Base-by-base conservation (phyloP, 208 protist genomes). In the Naegleria fowleri region DNA sequence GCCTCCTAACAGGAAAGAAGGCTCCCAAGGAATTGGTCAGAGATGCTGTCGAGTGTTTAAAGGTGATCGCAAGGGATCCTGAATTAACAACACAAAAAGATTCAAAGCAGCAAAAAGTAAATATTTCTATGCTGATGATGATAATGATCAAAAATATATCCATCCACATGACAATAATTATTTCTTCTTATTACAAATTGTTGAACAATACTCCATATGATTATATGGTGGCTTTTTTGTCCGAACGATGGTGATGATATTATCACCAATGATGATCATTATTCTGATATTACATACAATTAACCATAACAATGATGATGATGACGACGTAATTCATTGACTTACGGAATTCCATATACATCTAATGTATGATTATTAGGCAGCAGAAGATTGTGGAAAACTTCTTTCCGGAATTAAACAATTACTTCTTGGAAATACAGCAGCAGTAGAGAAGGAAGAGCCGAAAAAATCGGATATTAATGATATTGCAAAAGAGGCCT, bases 401-500 rank as follows among this genome's bases (percentile, higher is more conserved):
- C 0, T 58, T 5, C n/a, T 88, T 38, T 16, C 9, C 9, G 6
- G 13, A 38, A 58, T 88, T 13, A 88, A 88, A 88, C 41, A 48
- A 58, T 36, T 88, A 51, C 40, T 88, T 29, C 40, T 40, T 39
- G 85, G 85, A 39, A 39, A 88, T 48, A 43, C n/a, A 39, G 41
- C 19, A 38, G 22, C 55, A 67, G 22, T 29, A 67, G 55, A 67
- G 22, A 67, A 67, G 55, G 43, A 58, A 40, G 85, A 88, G 38
- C 85, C 85, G 16, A 88, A 88, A 39, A 88, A 88, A 58, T 43
- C 39, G 25, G 85, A 88, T 58, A 39, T 88, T 58, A 15, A 58
- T 33, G 85, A 88, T n/a, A 39, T 58, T 51, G 85, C 85, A 25
- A 88, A 88, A 58, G 85, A 88, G 55, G 85, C 43, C 25, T 39